A percentile compares a stretch with the other conserved stretches of the same genome.
These are phyloP conservation scores for Styphnolobium japonicum DNA, from an alignment of 306 rosid species.

Conservation along the genomic window DNA sequence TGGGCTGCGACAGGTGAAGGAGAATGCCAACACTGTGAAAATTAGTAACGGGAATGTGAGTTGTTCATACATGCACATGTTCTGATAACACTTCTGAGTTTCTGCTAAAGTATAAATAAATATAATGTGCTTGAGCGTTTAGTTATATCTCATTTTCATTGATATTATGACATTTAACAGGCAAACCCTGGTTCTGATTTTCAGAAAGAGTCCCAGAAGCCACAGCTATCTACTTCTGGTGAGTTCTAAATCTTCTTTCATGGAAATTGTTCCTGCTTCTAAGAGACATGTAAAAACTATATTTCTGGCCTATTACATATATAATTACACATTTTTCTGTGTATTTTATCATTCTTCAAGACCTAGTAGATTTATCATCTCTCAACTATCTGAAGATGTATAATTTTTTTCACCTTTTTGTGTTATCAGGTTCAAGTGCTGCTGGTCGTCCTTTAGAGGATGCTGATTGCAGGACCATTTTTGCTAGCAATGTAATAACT, in stretches of 20 bases:
- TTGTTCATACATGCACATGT: slow-evolving; percentile 9
- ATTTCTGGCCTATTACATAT: background rate
- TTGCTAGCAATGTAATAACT: slow-evolving; percentile 80
- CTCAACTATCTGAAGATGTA: background rate
- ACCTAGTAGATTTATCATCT: background rate
- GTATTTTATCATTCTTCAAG: background rate
- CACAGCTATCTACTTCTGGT: slow-evolving; percentile 50
- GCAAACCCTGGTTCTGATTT: slow-evolving; percentile 43
- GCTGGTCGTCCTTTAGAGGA: slow-evolving; percentile 72
- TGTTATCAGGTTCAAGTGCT: slow-evolving; percentile 51
- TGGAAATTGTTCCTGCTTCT: background rate
- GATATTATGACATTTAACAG: slow-evolving; percentile 40
- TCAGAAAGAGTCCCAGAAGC: slow-evolving; percentile 53
- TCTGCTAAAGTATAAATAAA: background rate
- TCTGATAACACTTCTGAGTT: background rate
- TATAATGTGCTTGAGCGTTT: background rate
- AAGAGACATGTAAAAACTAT: background rate
- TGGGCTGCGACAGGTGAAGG: slow-evolving; percentile 42
- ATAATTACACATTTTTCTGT: background rate
- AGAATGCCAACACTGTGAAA: slow-evolving; percentile 36
- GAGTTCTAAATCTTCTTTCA: slow-evolving; percentile 31
- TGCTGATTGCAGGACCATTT: slow-evolving; percentile 83
- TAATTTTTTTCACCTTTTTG: background rate
- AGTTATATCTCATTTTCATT: background rate
- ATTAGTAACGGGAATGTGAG: slow-evolving; percentile 67